A percentile compares a stretch with the other conserved stretches of the same genome.
phyloP scores from a whole-genome alignment of 2,329 filamentous ascomycete genomes.

The Paramyrothecium roridum region DNA sequence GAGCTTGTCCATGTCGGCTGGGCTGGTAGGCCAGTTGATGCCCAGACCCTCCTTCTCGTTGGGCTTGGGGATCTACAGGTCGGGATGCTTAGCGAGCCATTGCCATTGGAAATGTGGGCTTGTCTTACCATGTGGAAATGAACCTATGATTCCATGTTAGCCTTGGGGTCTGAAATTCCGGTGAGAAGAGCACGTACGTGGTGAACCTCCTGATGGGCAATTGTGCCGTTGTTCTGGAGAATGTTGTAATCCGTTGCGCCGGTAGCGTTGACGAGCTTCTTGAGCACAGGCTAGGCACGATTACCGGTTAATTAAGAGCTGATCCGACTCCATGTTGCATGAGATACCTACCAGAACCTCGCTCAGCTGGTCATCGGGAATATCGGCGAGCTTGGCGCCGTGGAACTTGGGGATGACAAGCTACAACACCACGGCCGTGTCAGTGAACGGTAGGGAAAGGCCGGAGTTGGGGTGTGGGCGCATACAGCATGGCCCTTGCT shows the following conservation, averaged over 20 bases:
- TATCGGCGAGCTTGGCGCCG: constrained; percentile 85
- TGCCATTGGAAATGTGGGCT: background rate
- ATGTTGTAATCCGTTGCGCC: constrained; percentile 86
- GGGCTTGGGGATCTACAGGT: constrained; percentile 78
- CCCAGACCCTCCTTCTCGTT: constrained; percentile 76
- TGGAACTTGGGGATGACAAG: constrained; percentile 96
- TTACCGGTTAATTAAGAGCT: background rate
- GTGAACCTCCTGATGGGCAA: constrained; percentile 89
- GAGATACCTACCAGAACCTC: constrained; percentile 69
- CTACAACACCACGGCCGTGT: constrained; percentile 39
- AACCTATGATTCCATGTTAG: constrained; percentile 49
- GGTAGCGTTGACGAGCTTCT: constrained; percentile 77
- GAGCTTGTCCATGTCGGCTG: constrained; percentile 76
- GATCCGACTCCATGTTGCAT: background rate
- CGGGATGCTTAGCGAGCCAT: background rate
- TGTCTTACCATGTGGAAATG: constrained; percentile 84
- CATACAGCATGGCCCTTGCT: constrained; percentile 85
- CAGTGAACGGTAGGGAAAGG: background rate
- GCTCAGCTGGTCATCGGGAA: constrained; percentile 80
- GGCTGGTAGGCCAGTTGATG: constrained; percentile 74
- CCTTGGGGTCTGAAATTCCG: background rate
- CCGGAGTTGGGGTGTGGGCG: constrained; percentile 5
- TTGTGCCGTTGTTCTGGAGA: constrained; percentile 89
- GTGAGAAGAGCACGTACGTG: constrained; percentile 60
- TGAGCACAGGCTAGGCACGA: constrained; percentile 48